Base-by-base conservation (phyloP, 1,284 basidiomycete species). In the Paramarasmius palmivorus region DNA sequence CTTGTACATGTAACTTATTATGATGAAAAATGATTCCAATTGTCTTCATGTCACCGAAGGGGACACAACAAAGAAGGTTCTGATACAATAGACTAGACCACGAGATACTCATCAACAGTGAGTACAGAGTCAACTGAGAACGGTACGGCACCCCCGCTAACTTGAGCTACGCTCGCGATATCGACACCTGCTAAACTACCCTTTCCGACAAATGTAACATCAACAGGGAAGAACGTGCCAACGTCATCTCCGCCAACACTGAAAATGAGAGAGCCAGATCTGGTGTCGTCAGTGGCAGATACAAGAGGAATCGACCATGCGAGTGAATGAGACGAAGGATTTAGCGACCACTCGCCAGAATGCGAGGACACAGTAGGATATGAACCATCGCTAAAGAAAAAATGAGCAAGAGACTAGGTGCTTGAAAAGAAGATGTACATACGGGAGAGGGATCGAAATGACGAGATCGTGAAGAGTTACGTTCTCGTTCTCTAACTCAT, bases 371-470 rank as follows among this genome's bases (percentile, higher is more conserved):
- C 89, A 5, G 88, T 89, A 1, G 93, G 94, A 66, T 94, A 92
- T 2, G 92, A 90, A 46, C 92, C 92, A 49, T 84, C 72, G 6
- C 90, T 92, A 56, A 32, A 49, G 29, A 25, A 39, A 12, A 22
- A n/a, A 29, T 34, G 35, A 17, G 54, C n/a, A 58, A 36, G 52
- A 38, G 32, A 19, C 9, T 20, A 26, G 29, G 34, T 29, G 38
- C n/a, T 36, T 40, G 38, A 52, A 42, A 38, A 12, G 32, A 53
- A 50, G 53, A 56, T 49, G 34, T 35, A 82, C 89, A 67, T 71
- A 93, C 82, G 95, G 94, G 46, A 98, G 82, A 23, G 96, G 95
- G 61, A 98, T 95, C 50, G 90, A 88, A 59, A 98, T 93, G 61
- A 88, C 81, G 32, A 96, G 83, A 65, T 97, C 92, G 65, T 91